Conservation (phyloP, 495 filamentous ascomycete species). For the Penicillium paxilli region DNA sequence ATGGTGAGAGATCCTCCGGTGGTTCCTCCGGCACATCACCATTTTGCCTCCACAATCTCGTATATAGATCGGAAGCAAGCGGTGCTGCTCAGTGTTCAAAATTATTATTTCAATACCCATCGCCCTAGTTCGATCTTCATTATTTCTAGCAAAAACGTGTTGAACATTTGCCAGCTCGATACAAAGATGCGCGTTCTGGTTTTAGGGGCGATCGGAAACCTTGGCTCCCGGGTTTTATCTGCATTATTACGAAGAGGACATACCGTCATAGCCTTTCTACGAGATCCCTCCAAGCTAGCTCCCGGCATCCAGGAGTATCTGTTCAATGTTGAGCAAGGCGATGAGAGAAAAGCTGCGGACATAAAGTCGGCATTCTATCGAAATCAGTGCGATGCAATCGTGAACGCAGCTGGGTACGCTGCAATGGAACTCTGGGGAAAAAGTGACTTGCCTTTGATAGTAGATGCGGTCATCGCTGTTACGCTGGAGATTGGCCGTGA, state of each 20-base stretch:
- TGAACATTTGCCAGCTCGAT: no score
- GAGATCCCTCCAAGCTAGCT: constrained; percentile 36
- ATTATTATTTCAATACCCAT: no score
- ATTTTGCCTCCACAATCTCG: no score
- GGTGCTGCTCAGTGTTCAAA: no score
- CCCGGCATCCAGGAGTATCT: constrained; percentile 15
- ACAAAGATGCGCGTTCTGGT: constrained; percentile 30
- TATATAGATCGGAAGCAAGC: no score
- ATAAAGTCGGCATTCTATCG: constrained; percentile 33
- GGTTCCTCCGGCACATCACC: no score
- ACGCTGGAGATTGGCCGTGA: constrained; percentile 24
- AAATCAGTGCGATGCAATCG: constrained; percentile 37
- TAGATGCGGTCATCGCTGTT: constrained; percentile 28
- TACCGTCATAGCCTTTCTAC: constrained; percentile 37
- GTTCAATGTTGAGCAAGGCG: constrained; percentile 33
- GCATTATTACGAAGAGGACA: constrained; percentile 41
- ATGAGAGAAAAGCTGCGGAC: constrained; percentile 33
- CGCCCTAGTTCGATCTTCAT: no score
- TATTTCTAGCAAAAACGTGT: no score
- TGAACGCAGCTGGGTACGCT: constrained; percentile 37
- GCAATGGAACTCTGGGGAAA: constrained; percentile 25
- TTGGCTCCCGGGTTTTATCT: constrained; percentile 39
- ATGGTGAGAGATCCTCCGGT: no score
- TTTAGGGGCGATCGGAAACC: constrained; percentile 43
- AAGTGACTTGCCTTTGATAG: constrained; percentile 24